These are phyloP conservation scores for Nothophoma quercina DNA, from an alignment of 2,329 filamentous ascomycete genomes.

Conservation along the genomic window DNA sequence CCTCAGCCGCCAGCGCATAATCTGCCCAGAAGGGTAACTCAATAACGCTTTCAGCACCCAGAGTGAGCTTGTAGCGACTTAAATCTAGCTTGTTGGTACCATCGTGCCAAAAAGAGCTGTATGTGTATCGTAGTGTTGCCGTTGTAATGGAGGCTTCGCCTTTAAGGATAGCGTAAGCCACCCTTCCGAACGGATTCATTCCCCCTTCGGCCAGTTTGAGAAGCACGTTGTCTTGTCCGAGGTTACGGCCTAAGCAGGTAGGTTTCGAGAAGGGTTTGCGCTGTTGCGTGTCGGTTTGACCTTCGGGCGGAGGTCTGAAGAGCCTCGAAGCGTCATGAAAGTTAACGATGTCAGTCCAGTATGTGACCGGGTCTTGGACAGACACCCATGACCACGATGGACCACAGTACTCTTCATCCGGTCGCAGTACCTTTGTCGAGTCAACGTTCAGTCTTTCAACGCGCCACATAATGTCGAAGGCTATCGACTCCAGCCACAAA, in stretches of 20 bases:
- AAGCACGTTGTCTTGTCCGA: not conserved
- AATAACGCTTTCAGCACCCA: not conserved
- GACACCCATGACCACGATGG: constrained; percentile 31
- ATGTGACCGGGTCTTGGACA: constrained; percentile 15
- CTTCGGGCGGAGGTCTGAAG: not conserved
- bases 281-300: not conserved
- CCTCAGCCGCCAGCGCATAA: constrained; percentile 14
- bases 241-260: not conserved
- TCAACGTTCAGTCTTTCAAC: constrained; percentile 16
- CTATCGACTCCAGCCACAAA: constrained; percentile 27
- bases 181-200: constrained; percentile 23
- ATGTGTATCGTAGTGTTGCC: constrained; percentile 17
- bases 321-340: constrained; percentile 10
- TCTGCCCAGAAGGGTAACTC: constrained; percentile 22
- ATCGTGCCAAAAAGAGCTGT: constrained; percentile 15
- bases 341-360: constrained; percentile 23
- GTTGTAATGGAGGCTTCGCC: constrained; percentile 15
- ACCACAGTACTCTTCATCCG: constrained; percentile 8
- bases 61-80: constrained; percentile 13
- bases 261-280: constrained; percentile 1
- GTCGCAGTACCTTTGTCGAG: not conserved
- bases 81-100: constrained; percentile 5
- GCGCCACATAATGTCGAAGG: constrained; percentile 28
- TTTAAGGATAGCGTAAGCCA: constrained; percentile 20
- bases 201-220: constrained; percentile 5